Evolutionary conservation across 2,329 filamentous ascomycete genomes (phyloP).

Genomic region (Ramularia collo-cygni): DNA sequence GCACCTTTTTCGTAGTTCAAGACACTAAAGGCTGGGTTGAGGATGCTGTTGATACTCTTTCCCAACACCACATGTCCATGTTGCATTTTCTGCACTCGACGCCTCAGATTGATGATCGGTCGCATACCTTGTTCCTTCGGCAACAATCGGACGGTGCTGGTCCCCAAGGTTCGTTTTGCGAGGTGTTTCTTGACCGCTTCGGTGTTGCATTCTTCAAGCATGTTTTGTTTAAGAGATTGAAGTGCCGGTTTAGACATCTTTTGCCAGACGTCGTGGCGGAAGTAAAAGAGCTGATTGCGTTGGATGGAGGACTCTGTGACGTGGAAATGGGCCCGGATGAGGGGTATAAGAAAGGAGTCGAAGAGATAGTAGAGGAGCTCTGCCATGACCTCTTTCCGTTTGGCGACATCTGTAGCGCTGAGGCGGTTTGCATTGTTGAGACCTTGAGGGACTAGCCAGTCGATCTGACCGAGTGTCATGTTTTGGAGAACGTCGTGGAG

Average conservation of each 20-base stretch:
- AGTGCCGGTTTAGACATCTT: slow-evolving; percentile 68
- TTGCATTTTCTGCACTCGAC: slow-evolving; percentile 49
- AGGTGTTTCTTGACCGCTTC: slow-evolving; percentile 53
- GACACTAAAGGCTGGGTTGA: slow-evolving; percentile 68
- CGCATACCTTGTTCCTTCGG: slow-evolving; percentile 73
- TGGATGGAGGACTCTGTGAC: slow-evolving; percentile 83
- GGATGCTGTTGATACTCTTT: slow-evolving; percentile 60
- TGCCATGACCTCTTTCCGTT: slow-evolving; percentile 69
- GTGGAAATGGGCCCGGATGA: slow-evolving; percentile 84
- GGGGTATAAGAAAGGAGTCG: slow-evolving; percentile 81
- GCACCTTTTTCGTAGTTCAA: slow-evolving; percentile 65
- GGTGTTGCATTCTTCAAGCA: slow-evolving; percentile 70
- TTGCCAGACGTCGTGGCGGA: slow-evolving; percentile 88
- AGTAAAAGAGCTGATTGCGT: slow-evolving; percentile 80
- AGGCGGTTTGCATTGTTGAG: slow-evolving; percentile 46
- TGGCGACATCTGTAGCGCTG: slow-evolving; percentile 63
- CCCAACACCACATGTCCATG: slow-evolving; percentile 51
- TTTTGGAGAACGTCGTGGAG: slow-evolving; percentile 71
- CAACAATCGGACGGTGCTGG: slow-evolving; percentile 70
- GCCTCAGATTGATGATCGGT: slow-evolving; percentile 79
- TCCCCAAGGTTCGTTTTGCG: slow-evolving; percentile 60
- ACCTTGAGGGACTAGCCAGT: slow-evolving; percentile 62
- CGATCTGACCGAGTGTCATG: slow-evolving; percentile 46
- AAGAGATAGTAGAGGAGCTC: slow-evolving; percentile 91
- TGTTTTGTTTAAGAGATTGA: slow-evolving; percentile 56